Evolutionary conservation across 1,284 basidiomycete genomes (phyloP), one percentile per base, ranked within the genome.

Genomic region (Pseudozyma tsukubaensis): DNA sequence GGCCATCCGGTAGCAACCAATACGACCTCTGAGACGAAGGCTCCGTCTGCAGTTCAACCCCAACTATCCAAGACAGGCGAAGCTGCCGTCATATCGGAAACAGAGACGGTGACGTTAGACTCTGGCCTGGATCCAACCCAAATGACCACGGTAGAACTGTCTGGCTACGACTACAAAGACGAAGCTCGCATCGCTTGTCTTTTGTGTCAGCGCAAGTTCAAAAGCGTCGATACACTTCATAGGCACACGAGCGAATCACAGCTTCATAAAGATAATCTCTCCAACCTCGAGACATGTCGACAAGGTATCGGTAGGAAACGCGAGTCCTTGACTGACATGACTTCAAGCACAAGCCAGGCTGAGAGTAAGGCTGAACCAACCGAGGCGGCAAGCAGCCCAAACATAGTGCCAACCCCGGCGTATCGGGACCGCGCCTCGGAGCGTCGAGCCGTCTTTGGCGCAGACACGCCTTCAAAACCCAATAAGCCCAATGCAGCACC

Each of bases 161-260:
- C 29, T 3, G 21, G 24, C 14, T 75, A 61, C 40, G 60, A 75
- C 55, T 75, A 71, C 64, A 61, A 55, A 21, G 68, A 75, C n/a
- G 35, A n/a, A 16, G 50, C 42, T 10, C 67, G 60, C 43, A 59
- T 63, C 24, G 68, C 72, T 19, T 75, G 72, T 29, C 68, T 75
- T n/a, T 37, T 75, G 18, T 75, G 72, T n/a, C 72, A 75, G 36
- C 63, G 72, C 52, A 70, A 75, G 29, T 70, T 75, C 64, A 75
- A 71, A 40, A 59, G 50, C 47, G 5, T 67, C 42, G 72, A 75
- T 16, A 68, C 67, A 14, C 61, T 75, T 35, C 43, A 56, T n/a
- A 39, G 61, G 14, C 72, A 75, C 45, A 53, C 53, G 29, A 59
- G 11, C 21, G 68, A 71, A 39, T 75, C 72, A 1, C 56, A 67